Conservation (phyloP, 352 stramenopile species). For the Albugo candida region DNA sequence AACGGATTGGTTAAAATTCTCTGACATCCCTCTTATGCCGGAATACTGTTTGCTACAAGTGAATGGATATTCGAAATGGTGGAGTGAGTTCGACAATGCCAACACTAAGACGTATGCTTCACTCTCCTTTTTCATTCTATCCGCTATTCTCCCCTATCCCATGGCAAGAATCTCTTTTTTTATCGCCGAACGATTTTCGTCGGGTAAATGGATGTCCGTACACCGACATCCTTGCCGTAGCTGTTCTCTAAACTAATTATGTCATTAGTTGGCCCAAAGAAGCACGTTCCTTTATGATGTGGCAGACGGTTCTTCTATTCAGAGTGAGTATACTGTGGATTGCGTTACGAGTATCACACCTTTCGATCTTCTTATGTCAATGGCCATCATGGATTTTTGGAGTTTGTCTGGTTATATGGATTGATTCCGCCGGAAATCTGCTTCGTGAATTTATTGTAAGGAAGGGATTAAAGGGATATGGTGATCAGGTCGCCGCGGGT, state of each 20-base stretch:
- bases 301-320: conserved; percentile 48
- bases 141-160: conserved; percentile 37
- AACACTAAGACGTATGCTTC: conserved; percentile 40
- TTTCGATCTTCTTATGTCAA: conserved; percentile 38
- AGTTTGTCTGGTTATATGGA: conserved; percentile 53
- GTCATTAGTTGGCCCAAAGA: conserved; percentile 38
- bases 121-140: conserved; percentile 62
- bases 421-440: conserved; percentile 40
- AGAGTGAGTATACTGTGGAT: conserved; percentile 49
- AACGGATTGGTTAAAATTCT: no score
- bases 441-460: conserved; percentile 38
- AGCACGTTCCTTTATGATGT: conserved; percentile 39
- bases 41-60: conserved; percentile 29
- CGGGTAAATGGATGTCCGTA: conserved; percentile 32
- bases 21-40: no score
- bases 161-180: conserved; percentile 55
- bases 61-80: conserved; percentile 34
- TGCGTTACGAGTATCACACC: conserved; percentile 27
- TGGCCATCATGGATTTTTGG: conserved; percentile 55
- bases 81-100: conserved; percentile 23
- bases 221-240: not conserved
- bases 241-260: not conserved
- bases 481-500: conserved; percentile 28
- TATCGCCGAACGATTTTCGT: conserved; percentile 28
- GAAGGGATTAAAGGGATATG: conserved; percentile 38